phyloP scores from a whole-genome alignment of 2,329 filamentous ascomycete species.

The Xylariaceae sp. region DNA sequence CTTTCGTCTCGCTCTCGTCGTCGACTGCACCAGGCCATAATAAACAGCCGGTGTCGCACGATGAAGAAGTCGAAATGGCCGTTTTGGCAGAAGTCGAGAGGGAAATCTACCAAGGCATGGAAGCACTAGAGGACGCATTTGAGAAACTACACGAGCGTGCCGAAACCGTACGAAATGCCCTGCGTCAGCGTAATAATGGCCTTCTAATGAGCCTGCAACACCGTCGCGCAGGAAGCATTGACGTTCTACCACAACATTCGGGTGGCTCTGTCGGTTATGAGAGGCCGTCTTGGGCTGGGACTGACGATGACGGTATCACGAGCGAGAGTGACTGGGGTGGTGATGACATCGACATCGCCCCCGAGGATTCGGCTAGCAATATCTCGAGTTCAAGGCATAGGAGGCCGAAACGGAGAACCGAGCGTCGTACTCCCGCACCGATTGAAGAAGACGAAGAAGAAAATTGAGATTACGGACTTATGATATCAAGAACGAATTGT shows the following conservation, averaged over 20 bases:
- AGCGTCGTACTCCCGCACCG: slow-evolving; percentile 67
- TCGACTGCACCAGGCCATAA: slow-evolving; percentile 36
- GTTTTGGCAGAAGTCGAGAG: slow-evolving; percentile 87
- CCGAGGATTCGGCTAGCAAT: slow-evolving; percentile 78
- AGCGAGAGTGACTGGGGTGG: slow-evolving; percentile 57
- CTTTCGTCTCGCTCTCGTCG: slow-evolving; percentile 38
- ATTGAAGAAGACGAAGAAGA: slow-evolving; percentile 65
- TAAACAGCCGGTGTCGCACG: slow-evolving; percentile 70
- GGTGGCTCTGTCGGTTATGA: slow-evolving; percentile 48
- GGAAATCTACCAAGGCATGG: slow-evolving; percentile 92
- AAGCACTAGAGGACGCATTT: slow-evolving; percentile 88
- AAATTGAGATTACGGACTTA: slow-evolving; percentile 20
- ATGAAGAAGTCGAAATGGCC: slow-evolving; percentile 91
- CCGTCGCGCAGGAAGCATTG: slow-evolving; percentile 49
- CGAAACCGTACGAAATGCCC: slow-evolving; percentile 70
- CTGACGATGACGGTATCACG: slow-evolving; percentile 43
- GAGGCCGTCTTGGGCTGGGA: slow-evolving; percentile 42
- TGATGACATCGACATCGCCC: slow-evolving; percentile 58
- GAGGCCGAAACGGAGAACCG: slow-evolving; percentile 62
- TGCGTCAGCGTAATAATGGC: slow-evolving; percentile 79
- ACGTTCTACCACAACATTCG: slow-evolving; percentile 48
- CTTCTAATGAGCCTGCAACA: slow-evolving; percentile 62
- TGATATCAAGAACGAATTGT: too few species aligned
- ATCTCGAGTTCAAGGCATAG: slow-evolving; percentile 68
- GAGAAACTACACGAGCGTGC: slow-evolving; percentile 85